Conservation (phyloP, 2,329 filamentous ascomycete species). For the Hypoxylon rubiginosum region DNA sequence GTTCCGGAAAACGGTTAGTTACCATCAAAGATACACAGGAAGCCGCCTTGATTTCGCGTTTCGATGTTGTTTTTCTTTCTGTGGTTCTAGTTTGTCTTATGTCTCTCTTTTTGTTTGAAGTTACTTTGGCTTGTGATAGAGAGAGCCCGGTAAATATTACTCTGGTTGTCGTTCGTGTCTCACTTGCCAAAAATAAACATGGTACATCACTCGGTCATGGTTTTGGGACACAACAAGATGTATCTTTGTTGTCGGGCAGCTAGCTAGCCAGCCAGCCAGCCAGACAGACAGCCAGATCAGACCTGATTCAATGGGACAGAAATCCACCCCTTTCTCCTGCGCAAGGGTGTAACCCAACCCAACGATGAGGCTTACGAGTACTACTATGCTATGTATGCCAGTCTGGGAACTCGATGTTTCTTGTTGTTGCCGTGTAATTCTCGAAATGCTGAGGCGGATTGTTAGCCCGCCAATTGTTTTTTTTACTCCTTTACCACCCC, state of each 20-base stretch:
- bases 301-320: not conserved
- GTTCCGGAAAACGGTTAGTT: conserved; percentile 31
- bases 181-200: conserved; percentile 37
- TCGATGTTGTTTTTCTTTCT: not conserved
- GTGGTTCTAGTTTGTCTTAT: too few species aligned
- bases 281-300: too few species aligned
- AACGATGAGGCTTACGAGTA: conserved; percentile 5
- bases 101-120: not conserved
- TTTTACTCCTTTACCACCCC: not conserved
- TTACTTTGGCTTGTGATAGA: conserved; percentile 27
- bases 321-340: conserved; percentile 4
- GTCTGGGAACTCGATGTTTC: not conserved
- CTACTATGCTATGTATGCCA: not conserved
- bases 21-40: conserved; percentile 12
- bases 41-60: conserved; percentile 16
- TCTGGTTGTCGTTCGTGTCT: not conserved
- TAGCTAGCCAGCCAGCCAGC: too few species aligned
- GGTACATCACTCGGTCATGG: conserved; percentile 17
- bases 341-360: conserved; percentile 1
- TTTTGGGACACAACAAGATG: conserved; percentile 23
- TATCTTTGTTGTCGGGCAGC: not conserved
- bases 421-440: not conserved
- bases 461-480: not conserved
- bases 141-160: conserved; percentile 12
- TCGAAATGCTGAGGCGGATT: not conserved